Evolutionary conservation across 2,329 filamentous ascomycete species (phyloP), one percentile per base, ranked within the genome.

Genomic region (Monosporascus sp.): DNA sequence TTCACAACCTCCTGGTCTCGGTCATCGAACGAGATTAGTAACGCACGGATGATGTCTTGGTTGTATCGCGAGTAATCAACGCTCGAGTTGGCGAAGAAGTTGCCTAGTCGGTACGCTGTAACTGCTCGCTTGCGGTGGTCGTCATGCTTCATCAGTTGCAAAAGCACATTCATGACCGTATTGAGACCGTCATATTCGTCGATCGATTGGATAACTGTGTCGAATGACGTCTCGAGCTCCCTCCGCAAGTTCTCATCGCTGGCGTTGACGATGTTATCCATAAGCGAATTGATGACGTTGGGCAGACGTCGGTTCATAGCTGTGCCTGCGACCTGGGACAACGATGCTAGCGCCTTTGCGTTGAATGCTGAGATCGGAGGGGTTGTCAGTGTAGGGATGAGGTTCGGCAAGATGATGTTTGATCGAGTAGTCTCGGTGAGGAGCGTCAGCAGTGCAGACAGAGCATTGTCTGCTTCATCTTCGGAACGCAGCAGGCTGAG

Each of bases 131-230:
- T 89, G 54, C 80, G 83, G 70, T 99, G 91, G 67, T 99, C 93
- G 37, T 97, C 91, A 64, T 97, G 87, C 73, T 97, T 97, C 63
- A 91, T 81, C 53, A 97, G 80, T 53, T 86, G 80, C 46, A 97
- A 77, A 74, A 99, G 87, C 38, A 94, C 90, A 64, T 89, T 96
- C 91, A 99, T 97, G 56, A 90, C 87, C 8, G 89, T 94, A 68
- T 97, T 97, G 37, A 99, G 80, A 50, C 95, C 94, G 72, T 99
- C 94, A 62, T 85, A 96, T 70, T 97, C 94, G 69, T 99, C 94
- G 55, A 97, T 91, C 20, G 92, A 96, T 49, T 93, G 77, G 55
- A 99, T 80, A 6, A 99, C 90, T 0, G 89, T 89, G 68, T 97
- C 90, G 64, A 99, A 94, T 0, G 94, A 88, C 49, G 76, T 75